Evolutionary conservation across 768 basidiomycete species (phyloP).

Genomic region (Serendipita sp.): DNA sequence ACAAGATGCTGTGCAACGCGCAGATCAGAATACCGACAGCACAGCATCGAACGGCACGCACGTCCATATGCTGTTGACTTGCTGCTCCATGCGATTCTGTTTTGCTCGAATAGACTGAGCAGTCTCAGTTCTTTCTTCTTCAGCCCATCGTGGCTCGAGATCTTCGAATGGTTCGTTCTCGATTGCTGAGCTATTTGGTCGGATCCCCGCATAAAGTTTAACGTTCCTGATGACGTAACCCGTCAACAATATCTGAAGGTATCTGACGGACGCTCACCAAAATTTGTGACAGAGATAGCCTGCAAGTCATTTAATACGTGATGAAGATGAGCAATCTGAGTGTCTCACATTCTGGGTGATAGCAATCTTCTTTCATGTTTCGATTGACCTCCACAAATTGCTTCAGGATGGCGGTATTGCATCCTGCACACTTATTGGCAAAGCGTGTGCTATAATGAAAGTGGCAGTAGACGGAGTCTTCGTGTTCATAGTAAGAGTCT

Average conservation of each 20-base stretch:
- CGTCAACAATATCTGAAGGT: not conserved
- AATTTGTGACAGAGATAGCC: constrained; percentile 2
- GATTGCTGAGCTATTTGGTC: constrained; percentile 41
- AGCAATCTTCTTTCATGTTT: constrained; percentile 96
- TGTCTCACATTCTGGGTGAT: constrained; percentile 99
- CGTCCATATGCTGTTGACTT: constrained; percentile 99
- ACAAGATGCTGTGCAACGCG: constrained; percentile 49
- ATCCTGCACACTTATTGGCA: constrained; percentile 96
- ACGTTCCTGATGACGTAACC: constrained; percentile 92
- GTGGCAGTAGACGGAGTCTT: constrained; percentile 95
- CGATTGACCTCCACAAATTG: constrained; percentile 99
- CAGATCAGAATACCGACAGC: not conserved
- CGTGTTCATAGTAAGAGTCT: constrained; percentile 98
- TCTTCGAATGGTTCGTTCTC: constrained; percentile 19
- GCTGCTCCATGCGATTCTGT: constrained; percentile 88
- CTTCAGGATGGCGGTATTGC: constrained; percentile 92
- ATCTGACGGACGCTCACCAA: not conserved
- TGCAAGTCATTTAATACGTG: not conserved
- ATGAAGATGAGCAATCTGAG: constrained; percentile 26
- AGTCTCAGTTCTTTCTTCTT: constrained; percentile 71
- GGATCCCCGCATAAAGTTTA: constrained; percentile 59
- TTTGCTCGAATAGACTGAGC: constrained; percentile 70
- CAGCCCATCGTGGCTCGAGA: constrained; percentile 18
- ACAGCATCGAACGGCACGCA: constrained; percentile 27
- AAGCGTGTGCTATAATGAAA: constrained; percentile 98